phyloP scores from a whole-genome alignment of 2,329 filamentous ascomycete species.

The Xylaria polymorpha region DNA sequence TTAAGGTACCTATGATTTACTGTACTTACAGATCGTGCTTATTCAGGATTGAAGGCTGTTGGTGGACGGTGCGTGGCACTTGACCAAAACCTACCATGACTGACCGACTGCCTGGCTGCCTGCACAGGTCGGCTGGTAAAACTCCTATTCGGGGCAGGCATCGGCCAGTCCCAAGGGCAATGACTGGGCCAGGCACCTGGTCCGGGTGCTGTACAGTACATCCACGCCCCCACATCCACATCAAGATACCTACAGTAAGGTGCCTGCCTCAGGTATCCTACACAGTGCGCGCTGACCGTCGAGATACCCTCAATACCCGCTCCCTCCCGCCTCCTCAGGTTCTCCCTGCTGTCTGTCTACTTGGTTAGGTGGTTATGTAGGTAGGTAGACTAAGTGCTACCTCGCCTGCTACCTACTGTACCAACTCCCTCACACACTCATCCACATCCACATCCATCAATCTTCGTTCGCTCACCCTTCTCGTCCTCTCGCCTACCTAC shows the following conservation, averaged over 20 bases:
- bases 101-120: background rate
- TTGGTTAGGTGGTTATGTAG: too few species aligned
- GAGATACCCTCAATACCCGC: constrained; percentile 11
- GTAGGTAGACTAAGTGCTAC: background rate
- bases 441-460: background rate
- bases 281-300: constrained; percentile 19
- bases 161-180: background rate
- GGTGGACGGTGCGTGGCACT: constrained; percentile 9
- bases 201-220: background rate
- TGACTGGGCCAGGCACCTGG: background rate
- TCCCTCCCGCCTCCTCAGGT: constrained; percentile 30
- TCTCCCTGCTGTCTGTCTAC: constrained; percentile 7
- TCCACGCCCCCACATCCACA: background rate
- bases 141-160: constrained; percentile 3
- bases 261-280: background rate
- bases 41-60: constrained; percentile 4
- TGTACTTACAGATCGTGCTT: background rate
- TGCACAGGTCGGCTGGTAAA: background rate
- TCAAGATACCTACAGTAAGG: constrained; percentile 3
- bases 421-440: background rate
- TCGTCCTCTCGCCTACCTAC: constrained; percentile 22
- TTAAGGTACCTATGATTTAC: background rate
- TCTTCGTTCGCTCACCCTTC: constrained; percentile 20
- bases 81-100: background rate
- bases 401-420: constrained; percentile 1